phyloP scores from a whole-genome alignment of 116 monocot species.

The Phalaenopsis hybrid region DNA sequence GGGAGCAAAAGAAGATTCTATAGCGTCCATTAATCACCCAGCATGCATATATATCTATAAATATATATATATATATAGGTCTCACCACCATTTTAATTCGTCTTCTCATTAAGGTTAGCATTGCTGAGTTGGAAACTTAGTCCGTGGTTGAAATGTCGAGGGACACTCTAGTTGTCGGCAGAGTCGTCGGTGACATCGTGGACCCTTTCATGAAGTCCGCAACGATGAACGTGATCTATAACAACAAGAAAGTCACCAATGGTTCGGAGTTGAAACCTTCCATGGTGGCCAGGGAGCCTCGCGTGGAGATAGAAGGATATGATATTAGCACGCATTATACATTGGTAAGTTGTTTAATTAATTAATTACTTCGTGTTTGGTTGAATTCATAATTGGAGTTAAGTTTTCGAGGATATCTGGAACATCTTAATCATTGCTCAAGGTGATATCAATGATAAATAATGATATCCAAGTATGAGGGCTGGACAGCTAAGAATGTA shows the following conservation, averaged over 20 bases:
- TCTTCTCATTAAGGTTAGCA: background rate
- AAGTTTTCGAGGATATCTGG: no score
- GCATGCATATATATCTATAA: background rate
- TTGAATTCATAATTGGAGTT: no score
- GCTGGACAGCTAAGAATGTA: no score
- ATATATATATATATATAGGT: constrained; percentile 1
- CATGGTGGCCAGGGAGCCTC: constrained; percentile 34
- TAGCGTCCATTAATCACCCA: background rate
- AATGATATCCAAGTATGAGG: no score
- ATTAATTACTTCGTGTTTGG: no score
- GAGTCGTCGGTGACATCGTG: constrained; percentile 47
- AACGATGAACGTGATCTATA: constrained; percentile 37
- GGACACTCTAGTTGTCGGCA: constrained; percentile 57
- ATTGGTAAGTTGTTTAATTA: constrained; percentile 35
- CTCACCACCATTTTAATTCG: background rate
- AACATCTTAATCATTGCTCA: background rate
- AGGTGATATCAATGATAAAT: background rate
- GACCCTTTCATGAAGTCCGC: constrained; percentile 44
- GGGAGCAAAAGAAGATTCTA: constrained; percentile 10
- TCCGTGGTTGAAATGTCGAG: constrained; percentile 19
- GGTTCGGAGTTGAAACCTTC: constrained; percentile 69
- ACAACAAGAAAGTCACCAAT: constrained; percentile 57
- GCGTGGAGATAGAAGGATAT: constrained; percentile 38
- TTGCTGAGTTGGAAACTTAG: background rate
- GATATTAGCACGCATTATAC: constrained; percentile 50